Evolutionary conservation across 75 land plant genomes (phyloP).

Genomic region (Cunninghamia lanceolata): DNA sequence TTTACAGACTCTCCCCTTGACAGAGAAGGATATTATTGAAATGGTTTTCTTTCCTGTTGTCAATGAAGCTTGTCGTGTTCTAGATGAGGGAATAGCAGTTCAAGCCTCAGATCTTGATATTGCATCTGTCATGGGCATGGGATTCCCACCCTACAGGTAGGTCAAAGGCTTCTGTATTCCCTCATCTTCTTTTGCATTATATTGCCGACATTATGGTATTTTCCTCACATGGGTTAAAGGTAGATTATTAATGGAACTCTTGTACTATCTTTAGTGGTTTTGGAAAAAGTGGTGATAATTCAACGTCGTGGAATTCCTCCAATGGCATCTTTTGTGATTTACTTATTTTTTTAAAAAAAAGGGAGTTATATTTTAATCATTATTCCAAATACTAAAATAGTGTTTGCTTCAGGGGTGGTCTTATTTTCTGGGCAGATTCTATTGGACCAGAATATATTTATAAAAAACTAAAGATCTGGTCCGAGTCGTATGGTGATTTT

Average conservation of each 20-base stretch:
- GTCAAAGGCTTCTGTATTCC: not conserved
- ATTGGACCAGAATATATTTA: conserved; percentile 72
- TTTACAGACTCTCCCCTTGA: conserved; percentile 46
- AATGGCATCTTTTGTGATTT: not conserved
- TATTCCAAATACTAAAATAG: not conserved
- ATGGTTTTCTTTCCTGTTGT: conserved; percentile 96
- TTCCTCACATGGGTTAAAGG: not conserved
- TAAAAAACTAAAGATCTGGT: conserved; percentile 74
- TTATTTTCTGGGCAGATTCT: conserved; percentile 94
- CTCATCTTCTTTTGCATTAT: conserved; percentile 8
- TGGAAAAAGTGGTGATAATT: not conserved
- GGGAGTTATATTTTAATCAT: not conserved
- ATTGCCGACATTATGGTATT: not conserved
- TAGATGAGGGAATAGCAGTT: conserved; percentile 78
- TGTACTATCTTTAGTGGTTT: not conserved
- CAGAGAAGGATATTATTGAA: conserved; percentile 85
- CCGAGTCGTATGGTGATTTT: conserved; percentile 67
- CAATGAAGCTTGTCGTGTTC: conserved; percentile 92
- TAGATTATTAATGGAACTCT: not conserved
- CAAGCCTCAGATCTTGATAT: conserved; percentile 85
- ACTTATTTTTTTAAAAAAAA: not conserved
- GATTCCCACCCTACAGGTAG: conserved; percentile 90
- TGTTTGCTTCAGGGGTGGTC: conserved; percentile 69
- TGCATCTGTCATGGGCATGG: conserved; percentile 85
- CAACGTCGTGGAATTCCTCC: not conserved